phyloP scores from a whole-genome alignment of 192 early-diverging fungal genomes.

The Coemansia furcata region DNA sequence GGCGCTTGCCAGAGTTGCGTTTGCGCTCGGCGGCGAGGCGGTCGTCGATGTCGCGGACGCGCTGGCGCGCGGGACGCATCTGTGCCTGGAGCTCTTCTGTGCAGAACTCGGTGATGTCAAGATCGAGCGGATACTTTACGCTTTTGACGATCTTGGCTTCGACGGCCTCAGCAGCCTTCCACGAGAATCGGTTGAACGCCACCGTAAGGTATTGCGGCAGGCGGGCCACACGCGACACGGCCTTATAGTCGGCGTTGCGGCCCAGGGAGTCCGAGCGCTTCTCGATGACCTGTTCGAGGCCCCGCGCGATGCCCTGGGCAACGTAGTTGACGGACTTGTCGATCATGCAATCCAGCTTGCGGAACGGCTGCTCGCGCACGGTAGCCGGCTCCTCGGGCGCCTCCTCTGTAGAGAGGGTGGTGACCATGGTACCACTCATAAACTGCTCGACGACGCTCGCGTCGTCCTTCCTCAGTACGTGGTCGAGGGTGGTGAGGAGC shows the following conservation, averaged over 20 bases:
- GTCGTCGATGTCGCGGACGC: slow-evolving; percentile 75
- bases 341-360: slow-evolving; percentile 76
- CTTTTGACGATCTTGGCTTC: slow-evolving; percentile 93
- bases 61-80: slow-evolving; percentile 60
- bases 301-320: slow-evolving; percentile 47
- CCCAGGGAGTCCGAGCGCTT: slow-evolving; percentile 83
- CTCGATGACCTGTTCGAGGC: slow-evolving; percentile 80
- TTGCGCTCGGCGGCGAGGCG: slow-evolving; percentile 55
- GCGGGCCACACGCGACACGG: slow-evolving; percentile 72
- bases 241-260: slow-evolving; percentile 76
- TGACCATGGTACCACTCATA: slow-evolving; percentile 70
- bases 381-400: slow-evolving; percentile 69
- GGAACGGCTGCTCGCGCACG: slow-evolving; percentile 66
- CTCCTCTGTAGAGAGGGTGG: slow-evolving; percentile 59
- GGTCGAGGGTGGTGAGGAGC: slow-evolving; percentile 65
- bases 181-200: slow-evolving; percentile 93
- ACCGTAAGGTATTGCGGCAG: slow-evolving; percentile 88
- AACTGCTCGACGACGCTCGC: slow-evolving; percentile 64
- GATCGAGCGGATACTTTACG: slow-evolving; percentile 91
- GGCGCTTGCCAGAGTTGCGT: slow-evolving; percentile 36
- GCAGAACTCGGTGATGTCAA: slow-evolving; percentile 86
- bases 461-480: slow-evolving; percentile 4
- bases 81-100: slow-evolving; percentile 79
- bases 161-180: slow-evolving; percentile 77
- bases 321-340: slow-evolving; percentile 51